Evolutionary conservation across 257 asterid species (phyloP).

Genomic region (Eustoma russellianum): DNA sequence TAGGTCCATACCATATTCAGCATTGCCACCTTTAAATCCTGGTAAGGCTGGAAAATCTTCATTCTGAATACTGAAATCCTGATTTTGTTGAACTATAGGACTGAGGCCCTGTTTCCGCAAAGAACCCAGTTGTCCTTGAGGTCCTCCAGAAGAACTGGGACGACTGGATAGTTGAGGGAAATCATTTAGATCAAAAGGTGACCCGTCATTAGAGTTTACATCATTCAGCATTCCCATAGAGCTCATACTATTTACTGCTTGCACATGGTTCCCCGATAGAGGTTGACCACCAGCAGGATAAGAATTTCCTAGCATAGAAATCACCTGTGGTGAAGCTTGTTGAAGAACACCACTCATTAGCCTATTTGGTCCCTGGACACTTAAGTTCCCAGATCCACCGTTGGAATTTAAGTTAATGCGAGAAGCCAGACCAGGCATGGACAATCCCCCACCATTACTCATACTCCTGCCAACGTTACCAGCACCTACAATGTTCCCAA

Average conservation of each 20-base stretch:
- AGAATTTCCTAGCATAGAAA: conserved; percentile 78
- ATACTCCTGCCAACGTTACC: conserved; percentile 84
- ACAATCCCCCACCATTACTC: conserved; percentile 85
- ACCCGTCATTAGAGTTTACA: conserved; percentile 71
- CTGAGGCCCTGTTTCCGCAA: conserved; percentile 85
- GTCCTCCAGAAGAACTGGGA: conserved; percentile 97
- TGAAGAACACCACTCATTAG: conserved; percentile 78
- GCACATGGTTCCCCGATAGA: conserved; percentile 79
- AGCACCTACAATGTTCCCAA: conserved; percentile 80
- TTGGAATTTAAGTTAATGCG: conserved; percentile 67
- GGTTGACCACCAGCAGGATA: conserved; percentile 80
- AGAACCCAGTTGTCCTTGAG: conserved; percentile 89
- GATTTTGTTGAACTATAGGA: conserved; percentile 91
- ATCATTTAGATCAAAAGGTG: conserved; percentile 91
- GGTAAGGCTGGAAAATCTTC: conserved; percentile 99
- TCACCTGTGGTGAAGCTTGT: conserved; percentile 97
- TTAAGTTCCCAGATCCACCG: conserved; percentile 69
- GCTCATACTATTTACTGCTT: conserved; percentile 53
- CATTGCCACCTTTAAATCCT: conserved; percentile 89
- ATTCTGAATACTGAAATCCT: conserved; percentile 96
- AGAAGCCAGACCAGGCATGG: conserved; percentile 80
- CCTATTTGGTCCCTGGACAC: conserved; percentile 80
- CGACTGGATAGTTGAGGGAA: conserved; percentile 90
- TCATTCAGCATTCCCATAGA: conserved; percentile 85
- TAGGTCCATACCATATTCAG: conserved; percentile 67